Base-by-base conservation (phyloP, 2,329 filamentous ascomycete species). In the Cladosporium sp. region DNA sequence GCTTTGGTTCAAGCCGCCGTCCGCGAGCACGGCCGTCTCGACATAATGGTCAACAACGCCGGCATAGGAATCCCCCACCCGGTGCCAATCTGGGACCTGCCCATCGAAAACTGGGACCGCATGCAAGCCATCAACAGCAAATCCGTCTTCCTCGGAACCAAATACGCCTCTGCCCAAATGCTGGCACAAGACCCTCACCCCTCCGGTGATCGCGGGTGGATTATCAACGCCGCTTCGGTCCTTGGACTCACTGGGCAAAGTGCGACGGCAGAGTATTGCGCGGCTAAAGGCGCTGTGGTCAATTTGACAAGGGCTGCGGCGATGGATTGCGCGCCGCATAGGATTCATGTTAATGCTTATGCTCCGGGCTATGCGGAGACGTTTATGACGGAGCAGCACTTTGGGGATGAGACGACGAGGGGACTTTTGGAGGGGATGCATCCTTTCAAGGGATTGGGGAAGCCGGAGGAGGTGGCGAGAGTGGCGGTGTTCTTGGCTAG, bases 401-500 rank as follows among this genome's bases (percentile, higher is more conserved):
- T 62, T 57, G 47, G 45, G 15, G 62, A 68, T 40, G 52, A 60
- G 36, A 76, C 70, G 61, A 95, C 94, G 83, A 78, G 84, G 65
- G 74, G 65, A 64, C 91, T 92, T 72, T 92, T 91, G 87, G 89
- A 94, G 74, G 83, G 82, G 3, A 78, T 90, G 61, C 92, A 94
- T 65, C 90, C 91, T 45, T 73, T 95, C 40, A 89, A 89, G 0
- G 78, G 90, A 63, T 82, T 87, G 17, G 90, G 89, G 0, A 78
- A 79, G 64, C 83, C 90, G n/a, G 71, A 70, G 17, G 91, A 96
- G 77, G 71, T 96, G 70, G 89, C 85, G 0, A 90, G 91, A 0
- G 91, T 91, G 1, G 90, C 90, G 3, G 86, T 96, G 22, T 96
- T 95, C 73, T 76, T 96, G 68, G 91, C 88, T 0, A 89, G 87